These are phyloP conservation scores for Mycena polygramma DNA, from an alignment of 768 basidiomycete genomes.

Conservation along the genomic window DNA sequence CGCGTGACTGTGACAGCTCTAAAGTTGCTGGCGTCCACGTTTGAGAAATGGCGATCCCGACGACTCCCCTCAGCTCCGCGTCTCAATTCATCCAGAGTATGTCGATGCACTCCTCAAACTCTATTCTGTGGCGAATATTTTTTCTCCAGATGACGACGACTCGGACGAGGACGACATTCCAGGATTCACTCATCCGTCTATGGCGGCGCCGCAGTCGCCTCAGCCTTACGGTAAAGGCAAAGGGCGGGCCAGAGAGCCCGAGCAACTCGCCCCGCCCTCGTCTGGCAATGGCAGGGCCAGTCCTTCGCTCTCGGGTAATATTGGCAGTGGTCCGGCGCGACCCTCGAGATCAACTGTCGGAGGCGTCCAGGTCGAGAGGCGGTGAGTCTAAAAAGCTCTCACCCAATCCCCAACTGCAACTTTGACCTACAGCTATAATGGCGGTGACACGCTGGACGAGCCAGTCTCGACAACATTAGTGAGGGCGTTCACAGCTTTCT, in stretches of 20 bases:
- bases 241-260: conserved; percentile 69
- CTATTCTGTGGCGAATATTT: conserved; percentile 12
- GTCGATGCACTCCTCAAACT: conserved; percentile 21
- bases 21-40: conserved; percentile 30
- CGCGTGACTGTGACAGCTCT: conserved; percentile 39
- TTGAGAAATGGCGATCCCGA: conserved; percentile 49
- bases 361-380: conserved; percentile 90
- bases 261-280: conserved; percentile 63
- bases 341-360: conserved; percentile 77
- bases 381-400: conserved; percentile 59
- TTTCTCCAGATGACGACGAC: conserved; percentile 82
- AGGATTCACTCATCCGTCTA: conserved; percentile 76
- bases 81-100: conserved; percentile 85
- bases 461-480: conserved; percentile 92
- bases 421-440: conserved; percentile 70
- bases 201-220: conserved; percentile 52
- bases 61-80: conserved; percentile 68
- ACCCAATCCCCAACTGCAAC: conserved; percentile 5
- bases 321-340: conserved; percentile 64
- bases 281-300: conserved; percentile 48
- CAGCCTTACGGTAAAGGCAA: conserved; percentile 75
- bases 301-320: conserved; percentile 75
- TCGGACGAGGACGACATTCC: conserved; percentile 87
- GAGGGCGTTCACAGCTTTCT: conserved; percentile 42
- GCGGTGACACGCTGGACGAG: conserved; percentile 91